phyloP scores from a whole-genome alignment of 306 rosid species.

The Luffa aegyptiaca region DNA sequence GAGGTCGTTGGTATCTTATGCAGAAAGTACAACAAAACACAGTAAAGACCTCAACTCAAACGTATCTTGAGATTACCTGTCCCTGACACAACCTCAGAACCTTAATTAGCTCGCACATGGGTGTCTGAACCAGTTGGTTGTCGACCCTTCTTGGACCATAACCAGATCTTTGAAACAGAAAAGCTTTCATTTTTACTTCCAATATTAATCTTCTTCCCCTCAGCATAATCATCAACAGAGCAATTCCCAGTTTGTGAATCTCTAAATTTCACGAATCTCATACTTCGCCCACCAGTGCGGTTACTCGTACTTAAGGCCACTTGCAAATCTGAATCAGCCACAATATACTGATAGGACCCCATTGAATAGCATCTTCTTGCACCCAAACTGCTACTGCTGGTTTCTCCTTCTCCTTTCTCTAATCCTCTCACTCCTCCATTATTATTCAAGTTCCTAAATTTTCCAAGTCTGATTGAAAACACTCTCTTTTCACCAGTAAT shows the following conservation, averaged over 20 bases:
- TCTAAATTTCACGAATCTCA: constrained; percentile 55
- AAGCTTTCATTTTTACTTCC: constrained; percentile 83
- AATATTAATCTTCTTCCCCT: constrained; percentile 51
- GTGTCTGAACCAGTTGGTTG: constrained; percentile 38
- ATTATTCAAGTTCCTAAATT: constrained; percentile 51
- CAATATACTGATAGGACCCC: constrained; percentile 91
- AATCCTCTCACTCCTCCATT: constrained; percentile 24
- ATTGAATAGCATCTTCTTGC: constrained; percentile 87
- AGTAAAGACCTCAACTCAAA: constrained; percentile 7
- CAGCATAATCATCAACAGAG: constrained; percentile 42
- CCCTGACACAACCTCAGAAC: constrained; percentile 37
- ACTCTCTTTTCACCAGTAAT: constrained; percentile 57
- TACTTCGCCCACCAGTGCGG: constrained; percentile 25
- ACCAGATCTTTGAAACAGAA: constrained; percentile 90
- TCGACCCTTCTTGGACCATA: constrained; percentile 78
- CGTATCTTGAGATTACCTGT: constrained; percentile 31
- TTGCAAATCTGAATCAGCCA: constrained; percentile 67
- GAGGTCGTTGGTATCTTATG: background rate
- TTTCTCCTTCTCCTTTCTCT: constrained; percentile 39
- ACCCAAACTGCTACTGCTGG: constrained; percentile 53
- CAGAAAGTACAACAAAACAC: background rate
- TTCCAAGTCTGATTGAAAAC: constrained; percentile 77
- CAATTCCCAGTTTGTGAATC: constrained; percentile 32
- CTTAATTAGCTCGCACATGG: constrained; percentile 32
- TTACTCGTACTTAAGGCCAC: constrained; percentile 50